Percentiles rank a stretch among this genome's conserved stretches.
Evolutionary conservation across 2,329 filamentous ascomycete genomes (phyloP).

Genomic region (Botrytis byssoidea): DNA sequence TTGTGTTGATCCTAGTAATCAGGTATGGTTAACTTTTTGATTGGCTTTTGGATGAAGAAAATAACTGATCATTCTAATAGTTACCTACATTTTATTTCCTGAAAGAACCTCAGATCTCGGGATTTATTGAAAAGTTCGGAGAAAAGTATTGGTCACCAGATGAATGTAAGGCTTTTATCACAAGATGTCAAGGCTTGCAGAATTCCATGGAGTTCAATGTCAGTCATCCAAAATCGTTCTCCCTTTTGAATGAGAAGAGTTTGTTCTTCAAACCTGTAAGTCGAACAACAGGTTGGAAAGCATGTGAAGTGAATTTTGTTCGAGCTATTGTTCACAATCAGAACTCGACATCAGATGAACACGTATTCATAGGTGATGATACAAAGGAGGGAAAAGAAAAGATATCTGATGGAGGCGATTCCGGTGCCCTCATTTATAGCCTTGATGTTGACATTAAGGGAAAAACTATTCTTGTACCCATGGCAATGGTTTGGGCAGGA

Average conservation of each 20-base stretch:
- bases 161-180: not conserved
- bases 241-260: not conserved
- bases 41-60: no score
- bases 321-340: not conserved
- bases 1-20: not conserved
- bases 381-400: not conserved
- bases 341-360: not conserved
- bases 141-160: not conserved
- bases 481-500: not conserved
- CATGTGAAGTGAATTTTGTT: not conserved
- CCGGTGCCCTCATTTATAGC: not conserved
- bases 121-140: not conserved
- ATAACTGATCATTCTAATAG: no score
- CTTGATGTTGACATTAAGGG: not conserved
- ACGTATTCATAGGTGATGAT: not conserved
- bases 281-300: not conserved
- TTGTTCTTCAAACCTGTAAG: not conserved
- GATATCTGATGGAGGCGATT: not conserved
- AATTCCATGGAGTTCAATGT: fast-evolving
- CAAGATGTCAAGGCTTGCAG: not conserved
- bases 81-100: no score
- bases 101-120: not conserved
- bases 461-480: not conserved
- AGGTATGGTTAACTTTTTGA: no score
- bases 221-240: not conserved